Evolutionary conservation across 2,329 filamentous ascomycete genomes (phyloP).

Genomic region (Davidsoniella neocaledoniae): DNA sequence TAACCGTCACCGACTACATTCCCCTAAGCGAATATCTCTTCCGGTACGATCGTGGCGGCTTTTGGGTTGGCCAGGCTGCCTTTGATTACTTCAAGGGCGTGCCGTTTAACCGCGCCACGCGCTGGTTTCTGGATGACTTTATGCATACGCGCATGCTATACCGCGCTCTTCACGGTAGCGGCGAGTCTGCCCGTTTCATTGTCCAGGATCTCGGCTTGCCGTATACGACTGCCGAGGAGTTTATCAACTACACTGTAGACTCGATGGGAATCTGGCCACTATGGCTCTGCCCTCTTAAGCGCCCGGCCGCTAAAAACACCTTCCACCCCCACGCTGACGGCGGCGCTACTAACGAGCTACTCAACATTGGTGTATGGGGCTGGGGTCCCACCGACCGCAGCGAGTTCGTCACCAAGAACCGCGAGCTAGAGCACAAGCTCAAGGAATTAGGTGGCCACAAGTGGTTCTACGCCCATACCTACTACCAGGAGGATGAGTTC

Average conservation of each 20-base stretch:
- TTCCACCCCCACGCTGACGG: constrained; percentile 33
- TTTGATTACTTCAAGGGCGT: constrained; percentile 50
- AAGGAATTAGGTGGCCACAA: constrained; percentile 58
- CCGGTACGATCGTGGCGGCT: constrained; percentile 58
- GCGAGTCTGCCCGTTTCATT: constrained; percentile 46
- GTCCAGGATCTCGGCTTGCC: constrained; percentile 51
- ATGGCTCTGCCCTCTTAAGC: constrained; percentile 40
- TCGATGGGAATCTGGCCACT: constrained; percentile 40
- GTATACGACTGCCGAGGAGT: constrained; percentile 32
- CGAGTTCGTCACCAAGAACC: constrained; percentile 53
- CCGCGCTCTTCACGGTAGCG: constrained; percentile 51
- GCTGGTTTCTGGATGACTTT: constrained; percentile 56
- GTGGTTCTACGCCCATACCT: constrained; percentile 77
- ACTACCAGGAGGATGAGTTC: constrained; percentile 59
- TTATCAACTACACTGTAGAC: constrained; percentile 36
- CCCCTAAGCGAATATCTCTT: constrained; percentile 59
- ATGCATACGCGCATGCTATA: constrained; percentile 60
- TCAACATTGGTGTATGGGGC: constrained; percentile 64
- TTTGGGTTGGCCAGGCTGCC: constrained; percentile 52
- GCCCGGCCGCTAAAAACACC: constrained; percentile 25
- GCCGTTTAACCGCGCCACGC: constrained; percentile 48
- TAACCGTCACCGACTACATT: constrained; percentile 34
- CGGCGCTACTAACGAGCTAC: constrained; percentile 23
- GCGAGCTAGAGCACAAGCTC: constrained; percentile 53
- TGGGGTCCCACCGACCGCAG: constrained; percentile 42